Percentiles rank a stretch among this genome's conserved stretches.
Evolutionary conservation across 139 green algal genomes (phyloP).

Genomic region (Haematococcus sp.): DNA sequence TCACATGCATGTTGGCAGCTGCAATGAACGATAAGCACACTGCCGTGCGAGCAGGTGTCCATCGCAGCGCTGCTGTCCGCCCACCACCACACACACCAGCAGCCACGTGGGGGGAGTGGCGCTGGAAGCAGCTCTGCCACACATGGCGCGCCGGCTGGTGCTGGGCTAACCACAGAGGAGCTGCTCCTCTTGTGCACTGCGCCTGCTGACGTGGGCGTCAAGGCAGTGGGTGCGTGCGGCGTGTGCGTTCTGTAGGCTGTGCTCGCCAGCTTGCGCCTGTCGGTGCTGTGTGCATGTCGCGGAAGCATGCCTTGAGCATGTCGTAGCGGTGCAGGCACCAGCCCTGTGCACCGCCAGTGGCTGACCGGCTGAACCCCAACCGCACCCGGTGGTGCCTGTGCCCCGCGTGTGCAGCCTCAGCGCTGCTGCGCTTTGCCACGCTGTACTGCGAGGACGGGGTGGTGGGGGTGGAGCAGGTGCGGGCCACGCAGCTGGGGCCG

Average conservation of each 20-base stretch:
- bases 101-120: too few relatives aligned
- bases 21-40: not conserved
- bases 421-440: slow-evolving; percentile 27
- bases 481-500: too few relatives aligned
- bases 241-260: too few relatives aligned
- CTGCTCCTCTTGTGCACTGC: slow-evolving; percentile 26
- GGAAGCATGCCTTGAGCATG: too few relatives aligned
- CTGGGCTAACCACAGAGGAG: slow-evolving; percentile 15
- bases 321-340: too few relatives aligned
- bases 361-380: too few relatives aligned
- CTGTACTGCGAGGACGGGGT: slow-evolving; percentile 17
- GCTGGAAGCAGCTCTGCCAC: not conserved
- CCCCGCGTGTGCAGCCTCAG: not conserved
- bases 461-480: slow-evolving; percentile 7
- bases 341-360: too few relatives aligned
- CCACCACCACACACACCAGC: not conserved
- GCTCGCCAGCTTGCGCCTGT: too few relatives aligned
- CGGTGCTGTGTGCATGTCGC: too few relatives aligned
- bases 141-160: not conserved
- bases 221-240: slow-evolving; percentile 7
- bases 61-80: not conserved
- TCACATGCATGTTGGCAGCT: not conserved
- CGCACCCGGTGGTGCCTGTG: not conserved
- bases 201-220: slow-evolving; percentile 30
- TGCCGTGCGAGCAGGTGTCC: not conserved